phyloP scores from a whole-genome alignment of 2,329 filamentous ascomycete species.

The Huntiella moniliformis region DNA sequence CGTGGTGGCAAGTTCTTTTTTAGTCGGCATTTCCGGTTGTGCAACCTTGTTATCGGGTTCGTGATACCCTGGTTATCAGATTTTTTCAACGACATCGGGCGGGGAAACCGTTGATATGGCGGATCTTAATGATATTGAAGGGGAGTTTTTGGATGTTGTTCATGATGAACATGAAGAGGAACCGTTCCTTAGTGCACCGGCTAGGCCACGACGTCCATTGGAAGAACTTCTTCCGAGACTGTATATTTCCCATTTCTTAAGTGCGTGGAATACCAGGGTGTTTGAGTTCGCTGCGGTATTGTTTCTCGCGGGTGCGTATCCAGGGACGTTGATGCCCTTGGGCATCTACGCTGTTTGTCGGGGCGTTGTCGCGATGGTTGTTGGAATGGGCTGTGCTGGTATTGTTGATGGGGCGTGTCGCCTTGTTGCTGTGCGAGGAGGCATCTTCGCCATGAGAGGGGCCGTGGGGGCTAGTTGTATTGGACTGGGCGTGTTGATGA shows the following conservation, averaged over 20 bases:
- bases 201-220: too few species aligned
- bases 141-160: too few species aligned
- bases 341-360: constrained; percentile 51
- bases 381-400: constrained; percentile 39
- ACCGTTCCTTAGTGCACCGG: too few species aligned
- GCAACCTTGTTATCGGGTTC: too few species aligned
- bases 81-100: too few species aligned
- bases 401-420: constrained; percentile 38
- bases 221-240: constrained; percentile 17
- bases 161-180: too few species aligned
- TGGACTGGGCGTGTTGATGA: constrained; percentile 23
- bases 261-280: constrained; percentile 44
- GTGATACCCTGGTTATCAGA: too few species aligned
- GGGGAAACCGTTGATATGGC: too few species aligned
- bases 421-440: constrained; percentile 29
- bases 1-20: too few species aligned
- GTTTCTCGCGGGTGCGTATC: constrained; percentile 36
- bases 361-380: constrained; percentile 34
- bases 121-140: too few species aligned
- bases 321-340: constrained; percentile 41
- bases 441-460: constrained; percentile 25
- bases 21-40: too few species aligned
- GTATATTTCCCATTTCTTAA: constrained; percentile 41
- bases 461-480: constrained; percentile 29
- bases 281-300: constrained; percentile 46